These are phyloP conservation scores for Neocucurbitaria cava DNA, from an alignment of 2,329 filamentous ascomycete species.

Conservation along the genomic window DNA sequence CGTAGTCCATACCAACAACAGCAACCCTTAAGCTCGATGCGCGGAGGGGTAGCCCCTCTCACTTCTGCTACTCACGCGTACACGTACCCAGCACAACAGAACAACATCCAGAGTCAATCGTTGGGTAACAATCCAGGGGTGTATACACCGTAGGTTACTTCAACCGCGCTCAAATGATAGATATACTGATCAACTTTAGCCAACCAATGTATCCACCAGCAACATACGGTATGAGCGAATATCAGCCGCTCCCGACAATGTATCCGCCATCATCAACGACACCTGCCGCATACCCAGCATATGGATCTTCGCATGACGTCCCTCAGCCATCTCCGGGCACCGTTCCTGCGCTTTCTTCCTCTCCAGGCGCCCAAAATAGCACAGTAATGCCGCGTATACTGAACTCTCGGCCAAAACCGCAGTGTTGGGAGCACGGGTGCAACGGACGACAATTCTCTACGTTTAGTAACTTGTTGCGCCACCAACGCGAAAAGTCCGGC, in stretches of 20 bases:
- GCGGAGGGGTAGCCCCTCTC: constrained; percentile 36
- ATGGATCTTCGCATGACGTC: constrained; percentile 36
- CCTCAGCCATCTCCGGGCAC: constrained; percentile 23
- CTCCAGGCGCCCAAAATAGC: constrained; percentile 32
- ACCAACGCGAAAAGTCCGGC: constrained; percentile 93
- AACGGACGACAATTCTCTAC: constrained; percentile 95
- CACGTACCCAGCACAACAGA: constrained; percentile 41
- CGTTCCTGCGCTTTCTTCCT: constrained; percentile 36
- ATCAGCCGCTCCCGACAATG: constrained; percentile 45
- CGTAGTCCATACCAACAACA: constrained; percentile 46
- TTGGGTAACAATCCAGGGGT: constrained; percentile 37
- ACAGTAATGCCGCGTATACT: constrained; percentile 63
- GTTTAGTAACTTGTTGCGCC: constrained; percentile 90
- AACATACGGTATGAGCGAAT: constrained; percentile 43
- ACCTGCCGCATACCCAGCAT: constrained; percentile 40
- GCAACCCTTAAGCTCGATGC: constrained; percentile 36
- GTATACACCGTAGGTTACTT: constrained; percentile 42
- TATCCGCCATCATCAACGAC: constrained; percentile 45
- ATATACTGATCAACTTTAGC: constrained; percentile 27
- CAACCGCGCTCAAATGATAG: not conserved
- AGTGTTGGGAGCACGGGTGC: constrained; percentile 97
- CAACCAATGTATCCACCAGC: constrained; percentile 42
- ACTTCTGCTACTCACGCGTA: constrained; percentile 38
- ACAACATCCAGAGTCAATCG: constrained; percentile 35
- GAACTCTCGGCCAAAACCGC: constrained; percentile 84